Evolutionary conservation across 352 stramenopile genomes (phyloP), one percentile per base, ranked within the genome.

Genomic region (Phytophthora pistaciae): DNA sequence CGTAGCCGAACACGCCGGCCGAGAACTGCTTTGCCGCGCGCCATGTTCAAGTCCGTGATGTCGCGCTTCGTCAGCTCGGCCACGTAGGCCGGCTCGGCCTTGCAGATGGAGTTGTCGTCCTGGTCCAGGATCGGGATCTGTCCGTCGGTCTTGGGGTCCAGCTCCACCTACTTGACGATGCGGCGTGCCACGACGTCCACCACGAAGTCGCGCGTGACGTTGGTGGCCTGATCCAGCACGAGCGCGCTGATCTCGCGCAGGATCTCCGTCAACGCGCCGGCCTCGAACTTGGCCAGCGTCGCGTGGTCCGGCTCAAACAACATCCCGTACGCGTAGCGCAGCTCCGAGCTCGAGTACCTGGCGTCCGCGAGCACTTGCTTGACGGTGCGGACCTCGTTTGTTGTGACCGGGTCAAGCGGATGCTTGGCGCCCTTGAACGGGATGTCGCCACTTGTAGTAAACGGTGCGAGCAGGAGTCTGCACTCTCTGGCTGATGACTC

Each of bases 311-410:
- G 79, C 57, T 85, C 79, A 49, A 79, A 82, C 64, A 87, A 58
- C 77, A 87, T 79, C 52, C 85, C 79, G 61, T 87, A 87, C 40
- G 77, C 82, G 62, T 80, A 87, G 52, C 79, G 79, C 4, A 85
- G 25, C 21, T 78, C 59, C 8, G 73, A 46, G 14, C 77, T 68
- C 14, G 56, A 66, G 72, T 80, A 78, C 18, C 77, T 77, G 18
- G 64, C 65, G 9, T 82, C 77, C 7, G 69, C 75, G 18, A 85
- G 68, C 48, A 87, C 69, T 65, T 85, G 74, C 61, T 85, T 87
- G 50, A 78, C 65, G n/a, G 49, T 72, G 52, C 68, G 63, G 49
- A 87, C 72, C 67, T 87, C 79, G 29, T 81, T 66, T 31, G 75
- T 55, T 16, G 79, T 83, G 66, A 87, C 70, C 16, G 79, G 79